Percentiles rank a stretch among this genome's conserved stretches.
phyloP scores from a whole-genome alignment of 345 rosid species.

The Salix exigua region DNA sequence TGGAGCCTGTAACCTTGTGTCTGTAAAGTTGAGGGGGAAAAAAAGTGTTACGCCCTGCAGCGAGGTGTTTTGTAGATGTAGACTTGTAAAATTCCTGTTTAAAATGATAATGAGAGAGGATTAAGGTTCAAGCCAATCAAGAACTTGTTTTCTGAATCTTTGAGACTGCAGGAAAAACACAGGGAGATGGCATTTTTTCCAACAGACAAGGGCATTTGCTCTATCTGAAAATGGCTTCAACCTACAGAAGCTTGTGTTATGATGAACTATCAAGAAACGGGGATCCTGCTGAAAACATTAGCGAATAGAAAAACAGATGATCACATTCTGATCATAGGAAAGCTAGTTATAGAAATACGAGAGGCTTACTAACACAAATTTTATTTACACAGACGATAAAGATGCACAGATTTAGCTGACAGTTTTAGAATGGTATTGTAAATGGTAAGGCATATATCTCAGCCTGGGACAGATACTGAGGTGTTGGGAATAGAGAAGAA shows the following conservation, averaged over 20 bases:
- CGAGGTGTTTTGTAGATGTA: slow-evolving; percentile 16
- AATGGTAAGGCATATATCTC: slow-evolving; percentile 11
- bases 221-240: neutral
- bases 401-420: neutral
- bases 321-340: neutral
- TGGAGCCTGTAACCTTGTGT: neutral
- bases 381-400: neutral
- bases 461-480: slow-evolving; percentile 11
- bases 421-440: slow-evolving; percentile 13
- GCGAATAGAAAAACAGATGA: neutral
- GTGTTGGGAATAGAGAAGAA: neutral
- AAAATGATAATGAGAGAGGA: neutral
- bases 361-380: neutral
- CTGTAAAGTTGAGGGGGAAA: neutral
- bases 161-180: neutral
- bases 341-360: neutral
- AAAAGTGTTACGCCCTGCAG: slow-evolving; percentile 12
- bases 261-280: neutral
- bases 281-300: neutral
- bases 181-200: neutral
- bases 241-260: neutral
- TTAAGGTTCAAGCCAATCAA: neutral
- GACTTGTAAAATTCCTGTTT: slow-evolving; percentile 2
- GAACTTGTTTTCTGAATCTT: neutral
- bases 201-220: neutral